Evolutionary conservation across 805 yeast species (phyloP), one percentile per base, ranked within the genome.

Genomic region (Torulaspora quercuum): DNA sequence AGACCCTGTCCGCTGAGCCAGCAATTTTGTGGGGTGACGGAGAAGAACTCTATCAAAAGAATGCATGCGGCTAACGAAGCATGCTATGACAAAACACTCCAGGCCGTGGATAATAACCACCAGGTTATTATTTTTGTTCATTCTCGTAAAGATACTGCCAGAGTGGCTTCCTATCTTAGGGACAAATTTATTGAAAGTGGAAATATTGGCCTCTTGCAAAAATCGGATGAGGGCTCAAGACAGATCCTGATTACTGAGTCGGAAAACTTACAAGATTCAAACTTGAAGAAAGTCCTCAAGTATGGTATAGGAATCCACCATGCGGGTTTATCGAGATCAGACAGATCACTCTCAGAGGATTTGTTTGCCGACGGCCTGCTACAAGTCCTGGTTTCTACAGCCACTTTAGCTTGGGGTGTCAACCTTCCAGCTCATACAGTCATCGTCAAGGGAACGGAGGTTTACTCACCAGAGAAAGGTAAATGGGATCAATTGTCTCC

Each of bases 321-420:
- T 69, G 97, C 97, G 23, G 97, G 97, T 22, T 67, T 88, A 46
- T 65, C 76, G 11, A 75, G 77, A 46, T 68, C 67, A 5, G 96
- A 89, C 57, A 72, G 96, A 56, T 71, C 81, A 2, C 70, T 78
- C 3, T 78, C 88, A 0, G 97, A 88, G 59, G 95, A 86, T 53
- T 64, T 86, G 25, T 88, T 88, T 65, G 92, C 95, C 1, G 92
- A 81, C 46, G 95, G 95, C 3, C 78, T 83, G 42, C 63, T 86
- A n/a, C 82, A 79, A 49, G 83, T 88, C 1, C 66, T 88, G 39
- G 89, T 89, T 1, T 86, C 94, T 0, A 88, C 97, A 2, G 95
- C 96, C 0, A 88, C 97, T 0, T 72, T 88, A 42, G 96, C 97
- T 0, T 88, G 97, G 97, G 97, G 97, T 72, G 96, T 88, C 20